These are phyloP conservation scores for Cadophora malorum DNA, from an alignment of 2,329 filamentous ascomycete genomes.

Conservation along the genomic window DNA sequence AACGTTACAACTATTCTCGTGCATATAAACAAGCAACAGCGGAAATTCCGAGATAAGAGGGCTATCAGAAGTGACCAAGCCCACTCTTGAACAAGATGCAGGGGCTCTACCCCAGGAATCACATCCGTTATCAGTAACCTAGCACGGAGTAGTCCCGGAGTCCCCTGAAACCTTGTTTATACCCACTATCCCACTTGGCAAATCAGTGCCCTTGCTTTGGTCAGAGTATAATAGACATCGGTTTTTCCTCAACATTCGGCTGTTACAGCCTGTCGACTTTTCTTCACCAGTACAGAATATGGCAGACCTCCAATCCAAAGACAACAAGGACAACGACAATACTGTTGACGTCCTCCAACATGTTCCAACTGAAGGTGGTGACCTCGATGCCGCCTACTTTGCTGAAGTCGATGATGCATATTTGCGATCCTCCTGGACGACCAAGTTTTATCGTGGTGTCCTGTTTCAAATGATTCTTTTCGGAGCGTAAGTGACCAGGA, in stretches of 20 bases:
- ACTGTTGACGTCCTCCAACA: not conserved
- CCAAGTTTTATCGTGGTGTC: constrained; percentile 10
- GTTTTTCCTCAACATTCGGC: not conserved
- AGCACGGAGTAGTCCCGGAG: not conserved
- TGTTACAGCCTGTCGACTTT: not conserved
- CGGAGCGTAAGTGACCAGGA: not conserved
- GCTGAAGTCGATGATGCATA: constrained; percentile 14
- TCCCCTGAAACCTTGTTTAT: not conserved
- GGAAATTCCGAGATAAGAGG: not conserved
- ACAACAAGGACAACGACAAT: not conserved
- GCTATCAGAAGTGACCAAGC: not conserved
- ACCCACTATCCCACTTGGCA: not conserved
- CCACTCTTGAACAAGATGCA: not conserved
- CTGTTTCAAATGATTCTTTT: constrained; percentile 17
- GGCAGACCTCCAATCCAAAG: not conserved
- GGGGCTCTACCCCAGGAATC: not conserved
- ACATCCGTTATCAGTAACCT: not conserved
- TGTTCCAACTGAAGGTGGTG: not conserved
- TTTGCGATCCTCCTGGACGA: not conserved
- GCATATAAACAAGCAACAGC: not conserved
- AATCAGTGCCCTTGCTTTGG: not conserved
- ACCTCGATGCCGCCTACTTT: not conserved
- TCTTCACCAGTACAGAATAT: not conserved
- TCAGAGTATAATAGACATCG: not conserved
- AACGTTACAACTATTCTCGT: not conserved